phyloP scores from a whole-genome alignment of 257 asterid species.

The Penstemon davidsonii region DNA sequence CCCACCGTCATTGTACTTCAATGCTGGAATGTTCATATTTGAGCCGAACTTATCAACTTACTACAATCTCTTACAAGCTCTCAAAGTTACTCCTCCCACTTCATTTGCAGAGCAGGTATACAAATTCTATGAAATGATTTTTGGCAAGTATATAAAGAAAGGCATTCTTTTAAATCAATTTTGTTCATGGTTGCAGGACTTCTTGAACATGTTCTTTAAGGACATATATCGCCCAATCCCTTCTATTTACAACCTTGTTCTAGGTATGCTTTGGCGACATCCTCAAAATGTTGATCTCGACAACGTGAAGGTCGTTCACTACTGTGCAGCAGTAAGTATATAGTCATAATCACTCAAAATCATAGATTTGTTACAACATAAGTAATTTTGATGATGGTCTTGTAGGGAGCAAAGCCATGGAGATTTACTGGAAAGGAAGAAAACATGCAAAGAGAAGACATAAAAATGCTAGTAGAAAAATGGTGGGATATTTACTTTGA shows the following conservation, averaged over 20 bases:
- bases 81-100: slow-evolving; percentile 41
- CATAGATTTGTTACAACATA: neutral
- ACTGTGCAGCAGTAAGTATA: slow-evolving; percentile 53
- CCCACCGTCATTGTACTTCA: slow-evolving; percentile 45
- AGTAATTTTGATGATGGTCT: neutral
- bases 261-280: slow-evolving; percentile 64
- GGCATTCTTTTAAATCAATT: too few species aligned
- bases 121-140: neutral
- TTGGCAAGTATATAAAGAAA: too few species aligned
- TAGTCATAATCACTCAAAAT: neutral
- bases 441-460: slow-evolving; percentile 53
- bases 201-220: slow-evolving; percentile 51
- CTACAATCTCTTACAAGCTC: slow-evolving; percentile 28
- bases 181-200: slow-evolving; percentile 37
- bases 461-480: slow-evolving; percentile 45
- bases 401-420: slow-evolving; percentile 61
- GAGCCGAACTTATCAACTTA: slow-evolving; percentile 43
- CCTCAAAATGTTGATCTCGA: slow-evolving; percentile 51
- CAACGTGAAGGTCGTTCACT: slow-evolving; percentile 52
- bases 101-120: slow-evolving; percentile 60
- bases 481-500: slow-evolving; percentile 56
- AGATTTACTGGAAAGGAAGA: slow-evolving; percentile 49
- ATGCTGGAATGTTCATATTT: slow-evolving; percentile 55
- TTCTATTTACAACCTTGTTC: slow-evolving; percentile 40
- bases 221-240: slow-evolving; percentile 44